A percentile compares a stretch with the other conserved stretches of the same genome.
These are phyloP conservation scores for Teunomyces panamensis DNA, from an alignment of 805 yeast genomes.

Conservation along the genomic window DNA sequence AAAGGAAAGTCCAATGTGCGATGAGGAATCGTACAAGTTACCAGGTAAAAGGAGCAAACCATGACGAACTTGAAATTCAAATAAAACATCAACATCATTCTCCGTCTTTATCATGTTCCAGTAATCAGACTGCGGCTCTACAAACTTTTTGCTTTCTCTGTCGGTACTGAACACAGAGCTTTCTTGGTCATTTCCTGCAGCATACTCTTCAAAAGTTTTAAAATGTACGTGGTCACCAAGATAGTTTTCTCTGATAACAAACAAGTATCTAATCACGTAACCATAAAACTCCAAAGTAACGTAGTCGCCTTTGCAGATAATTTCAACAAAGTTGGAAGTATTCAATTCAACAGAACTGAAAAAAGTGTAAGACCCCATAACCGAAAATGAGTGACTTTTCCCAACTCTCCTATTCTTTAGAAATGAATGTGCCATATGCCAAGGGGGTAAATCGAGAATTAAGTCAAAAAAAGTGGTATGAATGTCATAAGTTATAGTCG, in stretches of 20 bases:
- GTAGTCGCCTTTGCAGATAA: slow-evolving; percentile 63
- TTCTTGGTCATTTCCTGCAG: slow-evolving; percentile 16
- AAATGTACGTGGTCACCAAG: slow-evolving; percentile 86
- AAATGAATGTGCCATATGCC: slow-evolving; percentile 85
- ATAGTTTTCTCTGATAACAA: slow-evolving; percentile 80
- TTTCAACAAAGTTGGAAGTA: slow-evolving; percentile 64
- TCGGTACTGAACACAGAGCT: neutral
- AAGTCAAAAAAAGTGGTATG: slow-evolving; percentile 60
- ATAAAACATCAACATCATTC: slow-evolving; percentile 75
- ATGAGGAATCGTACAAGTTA: slow-evolving; percentile 60
- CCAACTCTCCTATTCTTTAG: slow-evolving; percentile 62
- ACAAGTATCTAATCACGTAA: slow-evolving; percentile 67
- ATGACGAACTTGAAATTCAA: slow-evolving; percentile 64
- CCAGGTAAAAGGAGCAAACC: slow-evolving; percentile 76
- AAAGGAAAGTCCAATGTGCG: slow-evolving; percentile 61
- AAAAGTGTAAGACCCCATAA: slow-evolving; percentile 66
- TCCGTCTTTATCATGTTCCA: slow-evolving; percentile 46
- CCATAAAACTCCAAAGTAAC: slow-evolving; percentile 78
- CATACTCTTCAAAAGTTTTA: slow-evolving; percentile 81
- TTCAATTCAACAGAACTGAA: slow-evolving; percentile 57
- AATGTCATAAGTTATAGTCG: slow-evolving; percentile 49
- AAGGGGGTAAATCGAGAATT: slow-evolving; percentile 75
- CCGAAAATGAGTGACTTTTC: slow-evolving; percentile 54
- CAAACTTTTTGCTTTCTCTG: slow-evolving; percentile 1
- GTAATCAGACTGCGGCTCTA: slow-evolving; percentile 23